phyloP scores from a whole-genome alignment of 2,329 filamentous ascomycete genomes.

The Colletotrichum caudatum region DNA sequence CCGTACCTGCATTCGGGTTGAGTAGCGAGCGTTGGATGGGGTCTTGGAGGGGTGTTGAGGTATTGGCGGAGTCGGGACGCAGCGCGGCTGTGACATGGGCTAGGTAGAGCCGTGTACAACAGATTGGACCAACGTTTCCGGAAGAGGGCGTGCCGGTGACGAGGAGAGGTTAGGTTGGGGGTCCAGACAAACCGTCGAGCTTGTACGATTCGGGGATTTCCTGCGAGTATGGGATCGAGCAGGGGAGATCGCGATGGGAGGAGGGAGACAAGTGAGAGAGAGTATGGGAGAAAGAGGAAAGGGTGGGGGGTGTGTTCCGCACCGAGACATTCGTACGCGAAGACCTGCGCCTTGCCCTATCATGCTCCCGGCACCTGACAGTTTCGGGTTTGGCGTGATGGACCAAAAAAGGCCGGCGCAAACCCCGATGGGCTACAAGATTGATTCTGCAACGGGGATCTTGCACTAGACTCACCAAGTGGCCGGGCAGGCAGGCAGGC shows the following conservation, averaged over 20 bases:
- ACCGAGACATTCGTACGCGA: constrained; percentile 32
- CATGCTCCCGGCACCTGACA: constrained; percentile 17
- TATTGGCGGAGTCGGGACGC: constrained; percentile 18
- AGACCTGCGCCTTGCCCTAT: background rate
- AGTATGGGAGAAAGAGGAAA: too few species aligned
- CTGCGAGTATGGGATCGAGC: constrained; percentile 29
- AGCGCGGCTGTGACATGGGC: constrained; percentile 28
- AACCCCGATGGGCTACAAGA: constrained; percentile 23
- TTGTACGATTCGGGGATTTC: constrained; percentile 19
- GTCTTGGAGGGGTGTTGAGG: constrained; percentile 9
- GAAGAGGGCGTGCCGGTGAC: constrained; percentile 4
- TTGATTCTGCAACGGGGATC: constrained; percentile 38
- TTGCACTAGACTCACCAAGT: constrained; percentile 28
- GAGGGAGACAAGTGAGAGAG: constrained; percentile 7
- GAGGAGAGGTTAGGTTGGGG: constrained; percentile 7
- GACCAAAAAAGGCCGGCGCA: background rate
- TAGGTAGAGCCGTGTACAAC: constrained; percentile 16
- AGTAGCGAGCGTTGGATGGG: constrained; percentile 24
- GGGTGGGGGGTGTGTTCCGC: constrained; percentile 4
- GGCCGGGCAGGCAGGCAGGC: background rate
- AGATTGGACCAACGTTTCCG: constrained; percentile 8
- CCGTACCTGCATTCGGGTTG: constrained; percentile 37
- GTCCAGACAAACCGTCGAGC: constrained; percentile 1
- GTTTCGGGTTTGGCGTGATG: constrained; percentile 14
- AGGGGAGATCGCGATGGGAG: constrained; percentile 26